Conservation (phyloP, 1,284 basidiomycete species). For the Irpex lacteus region DNA sequence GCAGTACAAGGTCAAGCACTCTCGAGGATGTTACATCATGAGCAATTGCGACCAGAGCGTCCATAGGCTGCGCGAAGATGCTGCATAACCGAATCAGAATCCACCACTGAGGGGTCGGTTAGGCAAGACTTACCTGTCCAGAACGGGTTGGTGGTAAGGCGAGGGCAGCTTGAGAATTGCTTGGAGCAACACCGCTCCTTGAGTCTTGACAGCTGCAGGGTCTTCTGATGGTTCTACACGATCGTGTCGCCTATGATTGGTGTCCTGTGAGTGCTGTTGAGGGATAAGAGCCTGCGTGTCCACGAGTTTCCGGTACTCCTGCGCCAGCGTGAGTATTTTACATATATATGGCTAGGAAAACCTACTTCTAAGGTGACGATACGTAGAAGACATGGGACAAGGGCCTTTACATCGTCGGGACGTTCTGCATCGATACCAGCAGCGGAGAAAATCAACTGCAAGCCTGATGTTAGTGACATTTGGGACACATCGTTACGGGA, state of each 20-base stretch:
- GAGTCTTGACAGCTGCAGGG: conserved; percentile 65
- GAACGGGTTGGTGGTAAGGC: conserved; percentile 63
- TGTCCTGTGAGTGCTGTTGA: conserved; percentile 19
- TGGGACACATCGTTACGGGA: neutral
- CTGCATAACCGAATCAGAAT: conserved; percentile 34
- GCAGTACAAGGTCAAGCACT: conserved; percentile 77
- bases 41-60: conserved; percentile 65
- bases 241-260: conserved; percentile 9
- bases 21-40: conserved; percentile 77
- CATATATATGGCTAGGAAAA: conserved; percentile 20
- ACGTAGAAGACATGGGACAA: conserved; percentile 49
- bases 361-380: conserved; percentile 48
- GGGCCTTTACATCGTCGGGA: conserved; percentile 30
- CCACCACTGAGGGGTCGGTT: conserved; percentile 1
- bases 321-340: neutral
- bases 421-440: conserved; percentile 2
- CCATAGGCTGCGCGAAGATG: conserved; percentile 54
- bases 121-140: conserved; percentile 54
- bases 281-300: conserved; percentile 17
- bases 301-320: conserved; percentile 35
- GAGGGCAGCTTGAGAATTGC: conserved; percentile 68
- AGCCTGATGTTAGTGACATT: neutral
- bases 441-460: neutral
- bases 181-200: conserved; percentile 85
- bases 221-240: conserved; percentile 22